phyloP scores from a whole-genome alignment of 331 rosid genomes.

The Arachis monticola region DNA sequence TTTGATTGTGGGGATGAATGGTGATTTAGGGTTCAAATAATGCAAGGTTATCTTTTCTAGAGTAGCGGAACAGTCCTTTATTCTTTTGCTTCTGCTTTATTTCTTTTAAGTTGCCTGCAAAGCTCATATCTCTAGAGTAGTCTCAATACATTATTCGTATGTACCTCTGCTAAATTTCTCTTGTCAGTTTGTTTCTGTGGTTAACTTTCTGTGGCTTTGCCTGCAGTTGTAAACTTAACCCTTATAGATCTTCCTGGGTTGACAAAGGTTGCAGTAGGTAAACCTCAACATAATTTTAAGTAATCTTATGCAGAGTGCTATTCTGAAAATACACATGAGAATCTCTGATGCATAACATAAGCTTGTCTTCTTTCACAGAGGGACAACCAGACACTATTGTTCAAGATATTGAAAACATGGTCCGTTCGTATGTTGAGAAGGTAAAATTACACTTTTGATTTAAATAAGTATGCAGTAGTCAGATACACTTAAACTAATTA shows the following conservation, averaged over 20 bases:
- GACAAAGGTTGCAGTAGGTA: slow-evolving; percentile 99
- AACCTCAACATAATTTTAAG: slow-evolving; percentile 29
- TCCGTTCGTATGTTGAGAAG: slow-evolving; percentile 95
- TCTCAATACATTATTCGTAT: background rate
- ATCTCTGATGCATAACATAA: slow-evolving; percentile 28
- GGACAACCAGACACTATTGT: slow-evolving; percentile 92
- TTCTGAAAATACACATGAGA: slow-evolving; percentile 15
- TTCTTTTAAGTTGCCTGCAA: background rate
- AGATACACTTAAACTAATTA: slow-evolving; percentile 11
- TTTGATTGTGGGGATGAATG: background rate
- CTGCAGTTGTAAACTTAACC: slow-evolving; percentile 97
- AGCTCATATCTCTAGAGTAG: background rate
- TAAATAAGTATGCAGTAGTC: slow-evolving; percentile 10
- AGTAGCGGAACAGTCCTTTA: background rate
- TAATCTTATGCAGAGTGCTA: slow-evolving; percentile 20
- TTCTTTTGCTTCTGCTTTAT: background rate
- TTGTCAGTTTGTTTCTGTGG: background rate
- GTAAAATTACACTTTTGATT: slow-evolving; percentile 49
- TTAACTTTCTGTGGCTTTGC: slow-evolving; percentile 40
- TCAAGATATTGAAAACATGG: slow-evolving; percentile 98
- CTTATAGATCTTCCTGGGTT: slow-evolving; percentile 98
- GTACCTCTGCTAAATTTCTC: background rate
- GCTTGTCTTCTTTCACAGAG: slow-evolving; percentile 63
- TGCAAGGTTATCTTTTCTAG: background rate
- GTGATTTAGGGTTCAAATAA: background rate